Evolutionary conservation across 495 filamentous ascomycete species (phyloP).

Genomic region (Pseudomonodictys pantanalensis): DNA sequence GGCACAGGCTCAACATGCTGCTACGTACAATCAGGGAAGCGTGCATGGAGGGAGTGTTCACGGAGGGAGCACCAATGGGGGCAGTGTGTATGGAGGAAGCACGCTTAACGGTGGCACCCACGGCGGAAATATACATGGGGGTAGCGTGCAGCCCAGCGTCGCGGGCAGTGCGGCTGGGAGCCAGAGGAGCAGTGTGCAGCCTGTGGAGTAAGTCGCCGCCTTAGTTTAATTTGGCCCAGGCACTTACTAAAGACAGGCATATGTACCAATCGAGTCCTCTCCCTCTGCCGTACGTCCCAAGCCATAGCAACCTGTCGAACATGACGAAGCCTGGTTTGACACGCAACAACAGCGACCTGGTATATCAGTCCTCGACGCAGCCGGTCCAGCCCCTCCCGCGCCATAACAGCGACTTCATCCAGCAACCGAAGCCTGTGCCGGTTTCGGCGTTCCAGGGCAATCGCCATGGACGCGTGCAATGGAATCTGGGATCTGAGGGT

Average conservation of each 20-base stretch:
- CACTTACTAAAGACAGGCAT: not conserved
- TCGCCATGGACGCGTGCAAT: constrained; percentile 12
- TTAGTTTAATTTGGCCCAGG: not conserved
- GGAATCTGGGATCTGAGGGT: constrained; percentile 29
- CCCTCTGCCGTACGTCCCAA: no score
- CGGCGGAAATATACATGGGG: not conserved
- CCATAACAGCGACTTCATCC: constrained; percentile 20
- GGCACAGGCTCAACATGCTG: constrained; percentile 16
- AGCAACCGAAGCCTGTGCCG: constrained; percentile 11
- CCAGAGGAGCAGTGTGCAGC: constrained; percentile 25
- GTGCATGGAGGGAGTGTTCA: not conserved
- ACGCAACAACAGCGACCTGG: constrained; percentile 8
- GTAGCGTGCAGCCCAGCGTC: no score
- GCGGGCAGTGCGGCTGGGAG: constrained; percentile 10
- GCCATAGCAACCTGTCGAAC: not conserved
- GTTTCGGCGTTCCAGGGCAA: constrained; percentile 1
- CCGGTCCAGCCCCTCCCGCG: not conserved
- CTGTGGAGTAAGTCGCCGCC: constrained; percentile 7
- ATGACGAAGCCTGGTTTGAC: not conserved
- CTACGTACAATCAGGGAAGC: constrained; percentile 1
- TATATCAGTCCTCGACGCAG: not conserved
- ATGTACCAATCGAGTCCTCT: not conserved
- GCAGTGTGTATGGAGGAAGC: not conserved
- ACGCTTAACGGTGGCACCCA: no score
- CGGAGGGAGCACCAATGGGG: constrained; percentile 4